Evolutionary conservation across 768 basidiomycete genomes (phyloP), one percentile per base, ranked within the genome.

Genomic region (Russula ochroleuca): DNA sequence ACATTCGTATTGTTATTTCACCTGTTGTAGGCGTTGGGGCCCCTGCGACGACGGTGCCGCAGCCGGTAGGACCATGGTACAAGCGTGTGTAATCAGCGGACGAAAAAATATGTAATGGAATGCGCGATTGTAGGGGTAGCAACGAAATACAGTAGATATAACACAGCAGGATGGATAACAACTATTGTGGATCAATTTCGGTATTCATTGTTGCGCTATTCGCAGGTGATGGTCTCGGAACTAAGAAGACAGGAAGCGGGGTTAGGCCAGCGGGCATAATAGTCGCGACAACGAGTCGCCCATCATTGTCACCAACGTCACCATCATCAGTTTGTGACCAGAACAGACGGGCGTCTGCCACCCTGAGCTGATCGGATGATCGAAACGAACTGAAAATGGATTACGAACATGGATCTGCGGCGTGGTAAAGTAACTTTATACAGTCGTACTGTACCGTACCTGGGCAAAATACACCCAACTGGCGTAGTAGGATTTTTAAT

Each of bases 1-100:
- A 64, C 63, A 61, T 61, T 50, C 63, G 54, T 64, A 64, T 61
- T 60, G 53, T 64, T 60, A 64, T 64, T 47, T 41, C 63, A 64
- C 57, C 54, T 56, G 59, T 64, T 64, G 63, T 64, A 64, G 45
- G 59, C 40, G 47, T 51, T 60, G 57, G 63, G 45, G 21, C 45
- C 45, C 47, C 15, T 60, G 63, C 47, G n/a, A 38, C 52, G 28
- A 50, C 28, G 28, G 59, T 41, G 52, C 47, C 47, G 58, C 59
- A 52, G 47, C 53, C 58, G 43, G 37, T 38, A 60, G 51, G 52
- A 41, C 54, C 59, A 43, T 45, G 64, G 45, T 50, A 61, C 59
- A 37, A 65, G 41, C 64, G 54, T 65, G 54, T 65, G 64, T 65
- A 65, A 65, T 61, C 47, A 25, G 47, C 53, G 58, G 53, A 64